Evolutionary conservation across 495 filamentous ascomycete species (phyloP), one percentile per base, ranked within the genome.

Genomic region (Hypomontagnella submonticulosa): DNA sequence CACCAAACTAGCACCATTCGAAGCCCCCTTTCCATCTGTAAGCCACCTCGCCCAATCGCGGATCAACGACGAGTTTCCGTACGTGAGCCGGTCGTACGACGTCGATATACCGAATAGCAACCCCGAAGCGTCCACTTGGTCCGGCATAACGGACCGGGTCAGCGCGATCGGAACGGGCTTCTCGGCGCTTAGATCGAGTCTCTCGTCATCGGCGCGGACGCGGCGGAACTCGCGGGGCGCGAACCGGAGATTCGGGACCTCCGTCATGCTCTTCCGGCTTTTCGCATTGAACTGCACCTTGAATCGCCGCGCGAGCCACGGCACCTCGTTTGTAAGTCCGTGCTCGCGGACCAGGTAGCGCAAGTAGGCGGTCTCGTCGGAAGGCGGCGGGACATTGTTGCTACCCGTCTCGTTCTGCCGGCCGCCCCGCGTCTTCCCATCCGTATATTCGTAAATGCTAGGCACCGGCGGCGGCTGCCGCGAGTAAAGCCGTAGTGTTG

Each of bases 81-180:
- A 80, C 36, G 79, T 80, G 61, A 89, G 71, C 12, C 85, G 76
- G 11, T 77, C 73, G 30, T 83, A 72, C n/a, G 80, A 83, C 1
- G 86, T 88, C 0, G 85, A 82, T 11, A 86, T 80, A 41, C 84
- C 86, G 61, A 89, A 86, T 44, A 86, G 76, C 40, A 89, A 76
- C 52, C 79, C 70, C 4, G 84, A 85, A 6, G 81, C 84, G 64
- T 86, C 80, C 36, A 67, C 13, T 19, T 59, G 38, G 53, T 63
- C 47, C 51, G 56, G 46, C 52, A 13, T 73, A 55, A 46, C 44
- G 19, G 56, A 71, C 65, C 38, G 67, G 16, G 54, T 23, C 27
- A 66, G 50, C 3, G 69, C 48, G 38, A 68, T 10, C 34, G 46
- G 51, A 4, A 68, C 20, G 12, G 53, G 16, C 19, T 33, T 48